Conservation (phyloP, 1,284 basidiomycete species). For the Agroathelia rolfsii region DNA sequence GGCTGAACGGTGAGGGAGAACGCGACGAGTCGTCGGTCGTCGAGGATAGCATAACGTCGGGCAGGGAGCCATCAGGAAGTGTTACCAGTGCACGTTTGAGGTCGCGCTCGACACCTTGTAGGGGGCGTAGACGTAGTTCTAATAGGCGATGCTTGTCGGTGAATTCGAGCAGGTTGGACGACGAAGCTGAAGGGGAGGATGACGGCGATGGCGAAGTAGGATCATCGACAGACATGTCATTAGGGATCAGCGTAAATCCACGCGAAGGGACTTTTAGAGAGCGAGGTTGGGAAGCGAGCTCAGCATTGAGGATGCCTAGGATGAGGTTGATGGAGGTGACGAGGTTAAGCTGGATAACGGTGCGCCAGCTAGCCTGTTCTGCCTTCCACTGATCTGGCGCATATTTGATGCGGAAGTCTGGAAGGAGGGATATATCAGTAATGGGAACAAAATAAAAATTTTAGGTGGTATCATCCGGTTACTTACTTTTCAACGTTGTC, state of each 20-base stretch:
- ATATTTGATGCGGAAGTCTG: conserved; percentile 39
- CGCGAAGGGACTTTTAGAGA: conserved; percentile 19
- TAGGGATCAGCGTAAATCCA: conserved; percentile 14
- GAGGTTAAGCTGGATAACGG: conserved; percentile 40
- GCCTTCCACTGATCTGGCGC: conserved; percentile 31
- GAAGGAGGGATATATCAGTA: conserved; percentile 10
- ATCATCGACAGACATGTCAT: conserved; percentile 13
- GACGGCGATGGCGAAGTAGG: conserved; percentile 11
- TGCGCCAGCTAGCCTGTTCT: conserved; percentile 37
- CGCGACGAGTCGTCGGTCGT: too few relatives aligned
- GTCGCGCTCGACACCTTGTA: conserved; percentile 29
- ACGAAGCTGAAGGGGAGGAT: conserved; percentile 9
- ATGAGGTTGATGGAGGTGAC: conserved; percentile 37
- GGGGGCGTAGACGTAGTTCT: conserved; percentile 34
- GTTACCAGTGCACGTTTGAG: conserved; percentile 40
- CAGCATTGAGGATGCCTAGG: conserved; percentile 31
- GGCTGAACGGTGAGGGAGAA: too few relatives aligned
- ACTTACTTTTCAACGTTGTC: conserved; percentile 52
- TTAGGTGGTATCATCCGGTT: conserved; percentile 7
- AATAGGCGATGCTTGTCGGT: conserved; percentile 32
- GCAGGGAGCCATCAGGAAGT: conserved; percentile 32
- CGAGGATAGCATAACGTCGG: too few relatives aligned
- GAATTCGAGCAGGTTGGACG: conserved; percentile 15
- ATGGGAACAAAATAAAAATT: conserved; percentile 11
- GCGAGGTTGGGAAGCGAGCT: conserved; percentile 24